Conservation (phyloP, 225 moss, liverwort and hornwort species). For the Pleurozium schreberi region DNA sequence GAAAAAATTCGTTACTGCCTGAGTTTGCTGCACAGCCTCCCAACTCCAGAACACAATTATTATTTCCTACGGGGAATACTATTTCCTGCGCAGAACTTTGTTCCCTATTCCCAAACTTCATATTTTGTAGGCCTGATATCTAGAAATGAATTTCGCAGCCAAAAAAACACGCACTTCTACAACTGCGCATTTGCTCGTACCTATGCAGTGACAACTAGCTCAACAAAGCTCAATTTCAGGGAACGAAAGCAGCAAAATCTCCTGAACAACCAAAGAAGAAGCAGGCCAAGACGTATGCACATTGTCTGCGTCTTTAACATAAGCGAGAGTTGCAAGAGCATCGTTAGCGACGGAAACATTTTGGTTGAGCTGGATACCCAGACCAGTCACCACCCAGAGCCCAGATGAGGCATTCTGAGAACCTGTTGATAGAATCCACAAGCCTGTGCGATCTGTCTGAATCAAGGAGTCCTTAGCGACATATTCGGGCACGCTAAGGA, state of each 20-base stretch:
- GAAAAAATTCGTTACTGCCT: background rate
- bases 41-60: background rate
- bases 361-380: conserved; percentile 17
- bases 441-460: background rate
- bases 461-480: conserved; percentile 3
- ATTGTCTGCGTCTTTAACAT: conserved; percentile 20
- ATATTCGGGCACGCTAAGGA: conserved; percentile 10
- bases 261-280: background rate
- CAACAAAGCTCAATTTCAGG: background rate
- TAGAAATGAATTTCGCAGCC: background rate
- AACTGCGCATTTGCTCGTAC: background rate
- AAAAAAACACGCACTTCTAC: background rate
- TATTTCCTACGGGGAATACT: background rate
- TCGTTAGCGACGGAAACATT: conserved; percentile 19
- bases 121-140: background rate
- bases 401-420: background rate
- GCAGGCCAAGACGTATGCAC: conserved; percentile 5
- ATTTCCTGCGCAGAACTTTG: background rate
- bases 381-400: background rate
- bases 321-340: conserved; percentile 15
- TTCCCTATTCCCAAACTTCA: background rate
- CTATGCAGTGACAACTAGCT: background rate
- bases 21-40: background rate
- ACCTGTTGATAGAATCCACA: background rate
- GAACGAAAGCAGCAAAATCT: background rate